Evolutionary conservation across 805 yeast genomes (phyloP), one percentile per base, ranked within the genome.

Genomic region (Nakazawaea sp.): DNA sequence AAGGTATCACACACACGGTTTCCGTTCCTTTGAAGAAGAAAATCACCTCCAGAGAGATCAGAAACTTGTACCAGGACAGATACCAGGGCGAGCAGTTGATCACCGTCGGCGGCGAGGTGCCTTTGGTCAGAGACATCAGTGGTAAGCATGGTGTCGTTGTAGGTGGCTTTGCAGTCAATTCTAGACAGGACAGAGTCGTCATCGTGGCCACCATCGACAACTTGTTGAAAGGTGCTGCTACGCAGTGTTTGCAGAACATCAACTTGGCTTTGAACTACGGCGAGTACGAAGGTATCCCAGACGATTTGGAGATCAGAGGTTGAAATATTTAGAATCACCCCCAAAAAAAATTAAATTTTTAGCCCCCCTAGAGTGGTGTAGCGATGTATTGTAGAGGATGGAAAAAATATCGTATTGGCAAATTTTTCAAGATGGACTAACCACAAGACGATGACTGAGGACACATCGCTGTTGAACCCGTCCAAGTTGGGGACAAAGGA

Each of bases 201-300:
- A 69, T 92, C 37, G 92, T 90, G 38, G 96, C 96, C 17, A 88
- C 97, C 4, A 90, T 92, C 50, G 99, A 92, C 57, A 92, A 92
- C 60, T 69, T 92, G 55, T 72, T 92, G 55, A 92, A 92, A 68
- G 99, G 99, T 47, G 99, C 99, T 30, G 95, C 97, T 32, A 92
- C 99, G 13, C 99, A 92, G 65, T 90, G 97, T 65, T 61, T 92
- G 59, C 99, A 92, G 63, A 92, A 92, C 68, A 84, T 94, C 59
- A 92, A 92, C 61, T 69, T 92, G 60, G 83, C 86, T 5, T 64
- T 83, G 66, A 89, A 89, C 18, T 92, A 86, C 60, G 90, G 84
- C 33, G 98, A 92, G 64, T 90, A 83, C 54, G 96, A 80, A 38
- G 97, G 97, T 51, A 92, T 92, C 53, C 97, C 98, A 33, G 75